Evolutionary conservation across 1,139 yeast species (phyloP), one percentile per base, ranked within the genome.

Genomic region (Wickerhamomyces sp.): DNA sequence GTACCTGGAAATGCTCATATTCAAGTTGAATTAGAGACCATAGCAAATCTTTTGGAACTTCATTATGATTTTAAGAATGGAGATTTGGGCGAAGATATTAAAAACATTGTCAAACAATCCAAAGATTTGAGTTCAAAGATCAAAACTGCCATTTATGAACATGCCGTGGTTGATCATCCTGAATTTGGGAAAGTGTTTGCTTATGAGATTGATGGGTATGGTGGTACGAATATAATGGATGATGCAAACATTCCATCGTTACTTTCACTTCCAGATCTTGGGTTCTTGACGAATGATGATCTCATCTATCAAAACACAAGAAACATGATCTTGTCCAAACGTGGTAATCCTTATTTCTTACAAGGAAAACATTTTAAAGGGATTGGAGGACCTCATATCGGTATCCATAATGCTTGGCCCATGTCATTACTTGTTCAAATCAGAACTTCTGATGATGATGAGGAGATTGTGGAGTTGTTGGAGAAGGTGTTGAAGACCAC

Each of bases 231-330:
- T 12, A 66, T 79, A 41, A 86, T 88, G 94, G 96, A 87, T 57
- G 96, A 87, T 58, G 96, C 96, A 16, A 87, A 87, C 49, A 68
- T 88, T 22, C 96, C 96, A 1, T 85, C 95, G 1, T 66, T 87
- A 27, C 63, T 87, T 27, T 73, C 95, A 0, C 66, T 88, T 21
- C 95, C 96, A 1, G 91, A 84, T 46, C 61, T 86, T 58, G 95
- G 95, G 0, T 84, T 73, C 52, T 49, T 75, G 9, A 58, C 64
- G 10, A 52, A 49, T 6, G 58, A 67, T 28, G 81, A 86, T 53
- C 66, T 66, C 28, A 57, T 84, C 1, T 87, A 88, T 57, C 79
- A 77, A 52, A 85, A 84, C 52, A 88, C 96, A 0, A 66, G 96
- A 35, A 71, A 66, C 35, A 83, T 87, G 94, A 65, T 88, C 13